Evolutionary conservation across 305 asterid species (phyloP), one percentile per base, ranked within the genome.

Genomic region (Solanum aculeatissimum): DNA sequence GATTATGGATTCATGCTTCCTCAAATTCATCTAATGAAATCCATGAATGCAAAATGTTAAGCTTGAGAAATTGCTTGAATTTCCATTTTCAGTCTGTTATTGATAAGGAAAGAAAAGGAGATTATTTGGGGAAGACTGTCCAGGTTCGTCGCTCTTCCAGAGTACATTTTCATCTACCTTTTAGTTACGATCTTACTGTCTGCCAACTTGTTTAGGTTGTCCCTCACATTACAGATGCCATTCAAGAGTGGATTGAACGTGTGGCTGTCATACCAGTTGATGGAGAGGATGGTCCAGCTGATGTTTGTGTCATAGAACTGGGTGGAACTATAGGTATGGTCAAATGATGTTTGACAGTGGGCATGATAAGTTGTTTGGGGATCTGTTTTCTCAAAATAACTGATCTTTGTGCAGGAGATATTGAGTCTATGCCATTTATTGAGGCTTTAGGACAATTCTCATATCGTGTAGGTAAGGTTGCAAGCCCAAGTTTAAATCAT

Each of bases 381-480:
- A 32, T 54, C 58, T 1, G n/a, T 54, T 78, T 77, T 70, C 68
- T 58, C 63, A 23, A 74, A 45, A 42, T 74, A 15, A 74, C 40
- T 74, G 81, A 25, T 14, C 75, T 65, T 83, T 25, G 35, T 80
- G 54, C 87, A 89, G 92, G 92, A 45, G 92, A 90, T 80, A 90
- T 90, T 21, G 92, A 90, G 53, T 89, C 91, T 0, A 89, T 90
- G 92, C 91, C 91, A 54, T 90, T 89, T 66, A 87, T 90, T 63
- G 92, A 90, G 82, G 91, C 92, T 83, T 85, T 90, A 54, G 91
- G 92, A 85, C 91, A 90, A 83, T 89, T 89, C 81, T 90, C 92
- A 66, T 87, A 90, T 80, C 91, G 92, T 49, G 92, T 88, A 27
- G 92, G 92, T 89, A 86, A 87, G 91, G 27, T 53, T 82, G 15